phyloP scores from a whole-genome alignment of 495 filamentous ascomycete species.

The Podospora pseudoanserina region DNA sequence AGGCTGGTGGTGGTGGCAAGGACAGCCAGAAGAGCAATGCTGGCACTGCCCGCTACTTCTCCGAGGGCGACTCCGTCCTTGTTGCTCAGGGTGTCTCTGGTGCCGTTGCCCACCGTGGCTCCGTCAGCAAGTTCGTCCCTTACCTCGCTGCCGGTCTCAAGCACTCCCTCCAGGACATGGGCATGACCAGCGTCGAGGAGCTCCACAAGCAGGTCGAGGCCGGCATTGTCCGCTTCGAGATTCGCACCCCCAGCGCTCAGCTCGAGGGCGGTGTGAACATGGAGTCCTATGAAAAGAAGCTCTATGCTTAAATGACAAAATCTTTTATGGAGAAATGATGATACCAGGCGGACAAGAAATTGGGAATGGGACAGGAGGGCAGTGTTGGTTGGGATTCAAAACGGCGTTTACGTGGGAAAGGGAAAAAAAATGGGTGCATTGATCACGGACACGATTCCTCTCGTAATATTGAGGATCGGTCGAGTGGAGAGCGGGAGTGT shows the following conservation, averaged over 20 bases:
- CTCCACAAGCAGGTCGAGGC: constrained; percentile 72
- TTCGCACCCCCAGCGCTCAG: constrained; percentile 89
- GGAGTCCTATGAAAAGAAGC: constrained; percentile 98
- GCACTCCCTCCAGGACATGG: constrained; percentile 95
- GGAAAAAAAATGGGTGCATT: neutral
- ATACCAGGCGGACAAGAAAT: neutral
- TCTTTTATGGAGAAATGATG: constrained; percentile 12
- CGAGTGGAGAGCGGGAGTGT: neutral
- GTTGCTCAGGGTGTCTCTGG: constrained; percentile 95
- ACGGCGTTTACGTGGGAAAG: constrained; percentile 17
- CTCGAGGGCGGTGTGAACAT: constrained; percentile 95
- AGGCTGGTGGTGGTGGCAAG: constrained; percentile 64
- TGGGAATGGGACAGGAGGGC: constrained; percentile 1
- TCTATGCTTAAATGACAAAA: constrained; percentile 66
- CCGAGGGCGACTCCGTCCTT: constrained; percentile 86
- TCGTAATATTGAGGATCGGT: constrained; percentile 9
- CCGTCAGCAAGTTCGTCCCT: constrained; percentile 88
- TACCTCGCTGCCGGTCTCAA: constrained; percentile 94
- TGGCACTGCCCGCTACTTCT: constrained; percentile 97
- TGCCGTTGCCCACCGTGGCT: constrained; percentile 59
- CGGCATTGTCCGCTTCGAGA: constrained; percentile 84
- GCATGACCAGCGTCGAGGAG: constrained; percentile 68
- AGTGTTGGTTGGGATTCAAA: constrained; percentile 9
- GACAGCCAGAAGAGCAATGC: constrained; percentile 86
- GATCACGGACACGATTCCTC: neutral